Conservation (phyloP, 1,284 basidiomycete species). For the Coniferiporia sulphurascens region DNA sequence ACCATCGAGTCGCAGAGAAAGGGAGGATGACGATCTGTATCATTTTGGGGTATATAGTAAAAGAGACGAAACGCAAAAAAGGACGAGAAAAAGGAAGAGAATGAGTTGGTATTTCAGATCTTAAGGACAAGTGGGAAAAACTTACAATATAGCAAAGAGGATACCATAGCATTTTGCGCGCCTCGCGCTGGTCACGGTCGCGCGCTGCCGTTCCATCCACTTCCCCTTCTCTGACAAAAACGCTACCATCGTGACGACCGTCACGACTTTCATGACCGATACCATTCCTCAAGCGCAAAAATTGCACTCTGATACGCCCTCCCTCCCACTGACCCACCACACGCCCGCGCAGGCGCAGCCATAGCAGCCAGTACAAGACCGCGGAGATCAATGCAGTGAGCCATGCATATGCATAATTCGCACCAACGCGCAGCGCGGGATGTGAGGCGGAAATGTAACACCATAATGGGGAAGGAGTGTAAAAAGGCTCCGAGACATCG, state of each 20-base stretch:
- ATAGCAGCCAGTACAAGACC: constrained; percentile 13
- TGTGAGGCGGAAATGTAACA: constrained; percentile 13
- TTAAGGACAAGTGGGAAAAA: neutral
- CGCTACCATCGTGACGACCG: too few relatives aligned
- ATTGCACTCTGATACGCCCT: neutral
- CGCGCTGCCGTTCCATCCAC: neutral
- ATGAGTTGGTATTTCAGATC: neutral
- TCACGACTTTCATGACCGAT: neutral
- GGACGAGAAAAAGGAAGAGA: neutral
- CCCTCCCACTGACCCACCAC: neutral
- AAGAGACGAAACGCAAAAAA: neutral
- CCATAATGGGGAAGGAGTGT: constrained; percentile 16
- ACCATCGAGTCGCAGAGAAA: constrained; percentile 16
- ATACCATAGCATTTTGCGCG: constrained; percentile 19
- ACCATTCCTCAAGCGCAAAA: neutral
- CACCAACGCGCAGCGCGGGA: constrained; percentile 3
- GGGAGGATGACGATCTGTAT: constrained; percentile 18
- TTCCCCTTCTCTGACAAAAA: neutral
- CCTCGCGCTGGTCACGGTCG: neutral
- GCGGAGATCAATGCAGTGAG: constrained; percentile 1
- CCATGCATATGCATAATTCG: constrained; percentile 10
- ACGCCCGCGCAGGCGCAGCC: constrained; percentile 8
- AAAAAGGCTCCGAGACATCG: constrained; percentile 1
- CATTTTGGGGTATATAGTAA: too few relatives aligned
- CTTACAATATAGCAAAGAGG: constrained; percentile 9